A percentile compares a stretch with the other conserved stretches of the same genome.
phyloP scores from a whole-genome alignment of 176 grass and related monocot species.

The Carex scoparia region DNA sequence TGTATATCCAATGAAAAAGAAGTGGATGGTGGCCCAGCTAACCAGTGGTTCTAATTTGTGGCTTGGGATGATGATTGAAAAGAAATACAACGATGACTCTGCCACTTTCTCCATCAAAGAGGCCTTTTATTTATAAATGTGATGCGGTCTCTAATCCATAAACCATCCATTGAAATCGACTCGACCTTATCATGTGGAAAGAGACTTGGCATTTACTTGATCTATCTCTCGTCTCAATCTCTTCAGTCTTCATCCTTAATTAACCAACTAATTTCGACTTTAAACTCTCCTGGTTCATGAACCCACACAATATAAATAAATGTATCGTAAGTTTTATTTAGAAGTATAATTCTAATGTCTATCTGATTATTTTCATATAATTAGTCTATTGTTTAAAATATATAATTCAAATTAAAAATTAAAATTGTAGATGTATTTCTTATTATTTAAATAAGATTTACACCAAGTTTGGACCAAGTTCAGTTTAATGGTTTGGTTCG shows the following conservation, averaged over 20 bases:
- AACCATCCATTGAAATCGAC: background rate
- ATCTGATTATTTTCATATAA: too few relatives aligned
- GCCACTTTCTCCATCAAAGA: background rate
- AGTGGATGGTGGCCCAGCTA: background rate
- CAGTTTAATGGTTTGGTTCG: too few relatives aligned
- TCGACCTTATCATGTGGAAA: conserved; percentile 11
- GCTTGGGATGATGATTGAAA: background rate
- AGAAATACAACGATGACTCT: background rate
- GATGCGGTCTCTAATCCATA: conserved; percentile 7
- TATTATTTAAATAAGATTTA: too few relatives aligned
- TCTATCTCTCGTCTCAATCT: background rate
- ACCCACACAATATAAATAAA: too few relatives aligned
- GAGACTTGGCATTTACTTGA: background rate
- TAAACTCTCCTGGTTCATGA: too few relatives aligned
- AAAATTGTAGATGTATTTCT: too few relatives aligned
- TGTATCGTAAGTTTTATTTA: too few relatives aligned
- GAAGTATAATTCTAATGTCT: too few relatives aligned
- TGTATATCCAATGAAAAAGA: background rate
- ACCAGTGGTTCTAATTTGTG: background rate
- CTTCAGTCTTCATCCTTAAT: background rate
- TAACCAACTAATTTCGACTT: background rate
- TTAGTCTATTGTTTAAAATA: too few relatives aligned
- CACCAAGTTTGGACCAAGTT: too few relatives aligned
- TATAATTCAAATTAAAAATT: too few relatives aligned
- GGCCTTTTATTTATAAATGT: conserved; percentile 16